Conservation (phyloP, 2,329 filamentous ascomycete species). For the Colletotrichum falcatum region DNA sequence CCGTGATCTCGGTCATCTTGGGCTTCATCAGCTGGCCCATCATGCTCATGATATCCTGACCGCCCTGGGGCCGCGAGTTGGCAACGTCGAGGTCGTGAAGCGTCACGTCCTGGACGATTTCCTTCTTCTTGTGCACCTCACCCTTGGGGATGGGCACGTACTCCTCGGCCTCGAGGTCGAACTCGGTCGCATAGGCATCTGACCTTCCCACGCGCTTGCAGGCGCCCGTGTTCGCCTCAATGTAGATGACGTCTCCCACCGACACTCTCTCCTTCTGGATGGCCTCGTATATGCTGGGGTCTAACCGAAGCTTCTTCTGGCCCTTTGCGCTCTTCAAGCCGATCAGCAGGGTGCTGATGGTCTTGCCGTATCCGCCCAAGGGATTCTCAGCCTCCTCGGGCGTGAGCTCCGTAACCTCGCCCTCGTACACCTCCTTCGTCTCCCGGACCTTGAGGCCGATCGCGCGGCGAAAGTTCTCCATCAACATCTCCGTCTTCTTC, state of each 20-base stretch:
- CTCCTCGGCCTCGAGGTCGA: conserved; percentile 98
- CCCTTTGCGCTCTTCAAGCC: conserved; percentile 95
- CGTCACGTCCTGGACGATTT: conserved; percentile 98
- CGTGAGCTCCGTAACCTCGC: conserved; percentile 96
- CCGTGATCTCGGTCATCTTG: conserved; percentile 99
- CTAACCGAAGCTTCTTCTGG: conserved; percentile 96
- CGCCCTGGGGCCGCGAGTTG: conserved; percentile 93
- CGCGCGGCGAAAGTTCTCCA: conserved; percentile 98
- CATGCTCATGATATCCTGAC: conserved; percentile 99
- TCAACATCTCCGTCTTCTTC: conserved; percentile 98
- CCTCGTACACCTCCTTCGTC: conserved; percentile 99
- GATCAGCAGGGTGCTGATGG: conserved; percentile 94
- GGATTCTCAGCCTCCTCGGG: conserved; percentile 99
- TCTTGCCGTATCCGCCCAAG: conserved; percentile 95
- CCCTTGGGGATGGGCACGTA: conserved; percentile 99
- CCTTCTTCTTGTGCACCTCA: conserved; percentile 99
- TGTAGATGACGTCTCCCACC: conserved; percentile 98
- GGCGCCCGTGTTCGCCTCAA: conserved; percentile 97
- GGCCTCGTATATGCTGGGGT: conserved; percentile 98
- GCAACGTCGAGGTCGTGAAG: conserved; percentile 96
- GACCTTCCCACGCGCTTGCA: conserved; percentile 97
- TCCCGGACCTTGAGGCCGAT: conserved; percentile 97
- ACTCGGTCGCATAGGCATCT: conserved; percentile 97
- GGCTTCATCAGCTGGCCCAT: conserved; percentile 99
- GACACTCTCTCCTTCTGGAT: conserved; percentile 98